Evolutionary conservation across 2,329 filamentous ascomycete genomes (phyloP), one percentile per base, ranked within the genome.

Genomic region (Fonsecaea erecta): DNA sequence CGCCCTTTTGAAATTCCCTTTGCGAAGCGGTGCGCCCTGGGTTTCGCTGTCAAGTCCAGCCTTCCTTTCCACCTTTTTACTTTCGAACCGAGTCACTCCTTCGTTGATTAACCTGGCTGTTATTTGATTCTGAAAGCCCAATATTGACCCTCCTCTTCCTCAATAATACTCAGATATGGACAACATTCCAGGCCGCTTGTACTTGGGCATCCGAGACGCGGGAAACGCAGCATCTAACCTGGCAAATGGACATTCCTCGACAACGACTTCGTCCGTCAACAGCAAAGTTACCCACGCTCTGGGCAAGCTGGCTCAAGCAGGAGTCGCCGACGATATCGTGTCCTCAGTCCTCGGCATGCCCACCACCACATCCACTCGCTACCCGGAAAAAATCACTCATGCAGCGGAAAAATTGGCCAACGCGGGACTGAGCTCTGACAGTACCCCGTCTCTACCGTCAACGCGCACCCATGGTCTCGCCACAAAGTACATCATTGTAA

Each of bases 401-500:
- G 43, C 48, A 16, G 56, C 62, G 32, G 53, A 61, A 14, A 64
- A 67, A 53, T 28, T 67, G 48, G 56, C 48, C 16, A 55, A 63
- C 32, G 65, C 65, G n/a, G 65, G 65, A 12, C 54, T 67, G 37
- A 30, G 34, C 28, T 62, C 62, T 40, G 58, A 59, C 54, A 55
- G 24, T 51, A 40, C 46, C 18, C 12, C 57, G 14, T 26, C 56
- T 14, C 24, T 34, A 4, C 32, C 59, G 1, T 12, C 58, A 52
- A 54, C 52, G 14, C 43, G 26, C 55, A 65, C 62, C 32, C 43
- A 59, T 24, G 48, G 55, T 21, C 62, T 67, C 35, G 65, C 62
- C 52, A 65, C 57, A 11, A 64, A 67, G 30, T 67, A 65, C 40
- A 67, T 67, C 54, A 60, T 65, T 35, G 43, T 67, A 24, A 67